A percentile compares a stretch with the other conserved stretches of the same genome.
phyloP scores from a whole-genome alignment of 2,329 filamentous ascomycete genomes.

The Xylariales sp. region DNA sequence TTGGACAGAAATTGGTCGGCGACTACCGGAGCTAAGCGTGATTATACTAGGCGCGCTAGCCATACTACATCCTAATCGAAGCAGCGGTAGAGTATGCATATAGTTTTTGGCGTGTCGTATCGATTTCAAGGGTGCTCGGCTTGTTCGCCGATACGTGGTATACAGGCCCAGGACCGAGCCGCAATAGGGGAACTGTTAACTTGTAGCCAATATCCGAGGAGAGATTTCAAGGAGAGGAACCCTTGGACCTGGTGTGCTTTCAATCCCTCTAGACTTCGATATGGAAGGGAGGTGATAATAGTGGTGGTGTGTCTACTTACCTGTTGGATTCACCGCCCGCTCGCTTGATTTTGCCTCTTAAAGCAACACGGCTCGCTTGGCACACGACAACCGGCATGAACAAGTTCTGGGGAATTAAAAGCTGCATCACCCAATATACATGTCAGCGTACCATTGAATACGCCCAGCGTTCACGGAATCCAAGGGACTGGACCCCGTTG shows the following conservation, averaged over 20 bases:
- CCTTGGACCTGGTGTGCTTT: not conserved
- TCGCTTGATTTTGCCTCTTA: slow-evolving; percentile 25
- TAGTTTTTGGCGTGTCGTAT: too few species aligned
- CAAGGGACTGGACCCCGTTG: not conserved
- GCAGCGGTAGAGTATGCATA: not conserved
- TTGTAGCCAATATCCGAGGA: not conserved
- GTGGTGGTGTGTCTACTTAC: not conserved
- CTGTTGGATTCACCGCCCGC: slow-evolving; percentile 9
- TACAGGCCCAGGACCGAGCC: not conserved
- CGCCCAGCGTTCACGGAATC: not conserved
- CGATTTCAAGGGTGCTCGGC: not conserved
- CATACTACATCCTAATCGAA: not conserved
- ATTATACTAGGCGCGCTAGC: not conserved
- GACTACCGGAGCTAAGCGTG: not conserved
- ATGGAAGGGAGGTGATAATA: not conserved
- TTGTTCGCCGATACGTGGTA: not conserved
- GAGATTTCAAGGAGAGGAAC: not conserved
- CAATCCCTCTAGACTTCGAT: not conserved
- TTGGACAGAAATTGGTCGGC: slow-evolving; percentile 1
- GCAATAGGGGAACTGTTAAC: not conserved
- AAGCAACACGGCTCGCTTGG: slow-evolving; percentile 17
- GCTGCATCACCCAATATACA: not conserved
- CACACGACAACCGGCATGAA: slow-evolving; percentile 17
- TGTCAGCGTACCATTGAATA: not conserved
- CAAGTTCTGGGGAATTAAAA: not conserved